Evolutionary conservation across 2,329 filamentous ascomycete species (phyloP), one percentile per base, ranked within the genome.

Genomic region (Xylariomycetidae sp.): DNA sequence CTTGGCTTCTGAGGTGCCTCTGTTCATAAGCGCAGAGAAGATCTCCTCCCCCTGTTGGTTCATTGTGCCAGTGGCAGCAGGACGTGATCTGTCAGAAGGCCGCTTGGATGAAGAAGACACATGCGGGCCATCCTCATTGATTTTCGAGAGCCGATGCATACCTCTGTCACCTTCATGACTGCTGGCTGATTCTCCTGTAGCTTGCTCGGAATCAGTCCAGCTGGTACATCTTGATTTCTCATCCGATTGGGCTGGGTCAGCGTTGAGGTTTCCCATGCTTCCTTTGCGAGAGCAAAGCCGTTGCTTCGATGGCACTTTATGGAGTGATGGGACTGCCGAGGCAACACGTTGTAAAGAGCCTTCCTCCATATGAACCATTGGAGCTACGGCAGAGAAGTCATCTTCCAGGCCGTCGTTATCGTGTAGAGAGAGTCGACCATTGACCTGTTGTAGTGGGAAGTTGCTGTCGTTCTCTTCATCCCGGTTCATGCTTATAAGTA

Each of bases 221-320:
- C 82, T 87, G 2, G 81, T 85, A 31, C 85, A 74, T 15, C 81
- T 63, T n/a, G 78, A 82, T 43, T 64, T 73, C 14, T 76, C 70
- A 24, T 74, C 70, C 10, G 57, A 62, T 1, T 47, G 49, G 31
- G 57, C 58, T 25, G 54, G 56, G 5, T 64, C 61, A 33, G 59
- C 67, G 15, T 44, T 46, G 3, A 70, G 43, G 38, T 68, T 77
- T 38, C 70, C 70, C 5, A 76, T 45, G 40, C 76, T 79, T 1
- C 72, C 74, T 44, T 69, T 62, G 22, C 68, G 67, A 6, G 74
- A 77, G 31, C 58, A 63, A 27, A 73, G 51, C 35, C 66, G 60
- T 29, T 71, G 64, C 22, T 56, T 59, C 0, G 64, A 66, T 3
- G 65, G 59, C 2, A 68, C 59, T 4, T 60, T 54, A 38, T 74